These are phyloP conservation scores for Closterium sp. DNA, from an alignment of 139 green algal genomes.

Conservation along the genomic window DNA sequence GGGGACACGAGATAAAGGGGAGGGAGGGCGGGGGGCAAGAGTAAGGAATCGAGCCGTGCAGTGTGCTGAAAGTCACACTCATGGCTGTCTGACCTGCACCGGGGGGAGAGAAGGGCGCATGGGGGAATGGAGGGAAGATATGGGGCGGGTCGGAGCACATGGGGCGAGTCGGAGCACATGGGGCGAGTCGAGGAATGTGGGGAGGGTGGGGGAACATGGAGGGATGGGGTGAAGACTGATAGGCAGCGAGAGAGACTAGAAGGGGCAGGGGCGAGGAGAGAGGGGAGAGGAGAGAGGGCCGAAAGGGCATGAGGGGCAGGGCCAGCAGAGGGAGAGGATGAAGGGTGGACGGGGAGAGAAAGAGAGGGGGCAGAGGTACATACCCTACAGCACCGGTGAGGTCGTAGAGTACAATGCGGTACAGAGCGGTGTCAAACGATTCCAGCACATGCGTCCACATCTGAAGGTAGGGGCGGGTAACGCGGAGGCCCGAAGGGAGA, in stretches of 20 bases:
- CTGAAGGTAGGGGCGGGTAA: neutral
- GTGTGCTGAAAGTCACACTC: too few relatives aligned
- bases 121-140: neutral
- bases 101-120: too few relatives aligned
- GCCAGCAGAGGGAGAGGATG: neutral
- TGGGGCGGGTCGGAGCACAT: too few relatives aligned
- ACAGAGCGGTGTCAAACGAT: slow-evolving; percentile 7
- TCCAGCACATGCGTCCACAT: neutral
- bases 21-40: neutral
- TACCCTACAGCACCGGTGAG: slow-evolving; percentile 6
- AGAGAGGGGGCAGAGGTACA: neutral
- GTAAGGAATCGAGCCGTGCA: too few relatives aligned
- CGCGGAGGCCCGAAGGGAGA: too few relatives aligned
- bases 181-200: too few relatives aligned
- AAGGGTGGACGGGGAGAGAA: neutral
- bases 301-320: neutral
- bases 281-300: neutral
- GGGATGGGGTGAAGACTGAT: too few relatives aligned
- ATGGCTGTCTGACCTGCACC: too few relatives aligned
- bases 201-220: neutral
- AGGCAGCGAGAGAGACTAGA: too few relatives aligned
- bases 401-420: slow-evolving; percentile 30
- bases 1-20: neutral
- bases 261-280: neutral
- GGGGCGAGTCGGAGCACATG: too few relatives aligned